A percentile compares a stretch with the other conserved stretches of the same genome.
Conservation (phyloP, 257 asterid genomes). For the Oldenlandia corymbosa region DNA sequence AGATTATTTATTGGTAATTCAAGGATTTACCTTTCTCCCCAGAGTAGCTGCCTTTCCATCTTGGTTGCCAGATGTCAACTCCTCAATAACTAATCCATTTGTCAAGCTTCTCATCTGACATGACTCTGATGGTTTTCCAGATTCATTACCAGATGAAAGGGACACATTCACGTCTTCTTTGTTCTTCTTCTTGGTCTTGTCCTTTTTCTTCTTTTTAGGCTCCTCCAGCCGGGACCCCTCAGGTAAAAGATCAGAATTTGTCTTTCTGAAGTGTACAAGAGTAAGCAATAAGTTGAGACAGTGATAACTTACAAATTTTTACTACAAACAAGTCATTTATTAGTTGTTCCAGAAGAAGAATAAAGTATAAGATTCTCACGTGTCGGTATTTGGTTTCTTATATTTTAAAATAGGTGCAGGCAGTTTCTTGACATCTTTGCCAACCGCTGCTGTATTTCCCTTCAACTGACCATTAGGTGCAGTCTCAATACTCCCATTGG, state of each 20-base stretch:
- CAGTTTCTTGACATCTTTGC: slow-evolving; percentile 22
- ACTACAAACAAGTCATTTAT: background rate
- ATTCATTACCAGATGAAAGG: slow-evolving; percentile 25
- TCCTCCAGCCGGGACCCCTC: slow-evolving; percentile 34
- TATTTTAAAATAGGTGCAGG: slow-evolving; percentile 28
- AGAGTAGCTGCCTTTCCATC: slow-evolving; percentile 64
- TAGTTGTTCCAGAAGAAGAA: background rate
- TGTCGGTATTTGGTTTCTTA: slow-evolving; percentile 28
- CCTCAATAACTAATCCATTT: slow-evolving; percentile 74
- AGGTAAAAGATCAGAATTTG: slow-evolving; percentile 22
- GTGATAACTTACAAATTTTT: background rate
- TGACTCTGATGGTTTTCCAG: slow-evolving; percentile 17
- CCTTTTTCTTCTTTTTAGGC: slow-evolving; percentile 43
- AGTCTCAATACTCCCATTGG: slow-evolving; percentile 18
- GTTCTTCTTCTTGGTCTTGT: slow-evolving; percentile 19
- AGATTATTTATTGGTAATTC: background rate
- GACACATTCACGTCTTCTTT: slow-evolving; percentile 16
- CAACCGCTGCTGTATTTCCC: slow-evolving; percentile 29
- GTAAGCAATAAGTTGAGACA: slow-evolving; percentile 9
- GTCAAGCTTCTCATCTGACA: slow-evolving; percentile 43
- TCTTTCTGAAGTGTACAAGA: slow-evolving; percentile 24
- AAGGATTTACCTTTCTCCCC: slow-evolving; percentile 54
- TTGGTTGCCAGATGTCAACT: slow-evolving; percentile 48
- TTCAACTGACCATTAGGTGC: slow-evolving; percentile 21
- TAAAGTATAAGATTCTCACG: slow-evolving; percentile 32